These are phyloP conservation scores for Boechera divaricarpa DNA, from an alignment of 345 rosid genomes.

Conservation along the genomic window DNA sequence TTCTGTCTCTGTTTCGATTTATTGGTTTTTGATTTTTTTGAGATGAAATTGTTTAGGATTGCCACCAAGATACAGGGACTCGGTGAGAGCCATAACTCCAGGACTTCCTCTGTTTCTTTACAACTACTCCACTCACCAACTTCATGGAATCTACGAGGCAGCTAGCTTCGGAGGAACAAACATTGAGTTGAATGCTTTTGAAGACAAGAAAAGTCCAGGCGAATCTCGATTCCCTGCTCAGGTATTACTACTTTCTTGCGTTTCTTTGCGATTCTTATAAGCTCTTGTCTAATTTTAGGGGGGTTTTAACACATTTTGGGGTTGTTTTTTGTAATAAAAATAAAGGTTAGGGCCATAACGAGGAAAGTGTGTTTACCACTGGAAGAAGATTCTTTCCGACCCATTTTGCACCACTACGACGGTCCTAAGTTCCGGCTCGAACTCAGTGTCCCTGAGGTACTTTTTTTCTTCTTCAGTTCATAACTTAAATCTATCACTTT, in stretches of 20 bases:
- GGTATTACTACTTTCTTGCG: constrained; percentile 30
- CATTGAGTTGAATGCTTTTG: constrained; percentile 92
- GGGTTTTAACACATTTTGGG: background rate
- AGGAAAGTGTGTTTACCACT: constrained; percentile 87
- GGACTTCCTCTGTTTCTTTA: constrained; percentile 97
- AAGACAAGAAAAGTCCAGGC: constrained; percentile 91
- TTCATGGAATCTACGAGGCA: constrained; percentile 97
- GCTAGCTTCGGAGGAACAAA: constrained; percentile 97
- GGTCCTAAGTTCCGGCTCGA: constrained; percentile 99
- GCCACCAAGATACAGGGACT: constrained; percentile 95
- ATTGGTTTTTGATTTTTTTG: background rate
- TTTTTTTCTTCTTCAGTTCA: background rate
- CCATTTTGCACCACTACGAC: constrained; percentile 95
- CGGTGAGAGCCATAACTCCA: constrained; percentile 96
- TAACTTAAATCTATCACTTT: background rate
- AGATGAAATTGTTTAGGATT: constrained; percentile 46
- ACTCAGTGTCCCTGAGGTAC: constrained; percentile 89
- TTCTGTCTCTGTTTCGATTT: background rate
- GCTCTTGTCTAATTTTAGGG: background rate
- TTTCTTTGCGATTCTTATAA: too few relatives aligned
- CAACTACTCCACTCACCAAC: constrained; percentile 99
- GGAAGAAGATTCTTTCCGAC: constrained; percentile 98
- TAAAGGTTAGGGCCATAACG: constrained; percentile 67
- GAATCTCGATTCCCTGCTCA: constrained; percentile 99
- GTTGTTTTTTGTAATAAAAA: background rate